Evolutionary conservation across 2,329 filamentous ascomycete genomes (phyloP).

Genomic region (Hymenoscyphus fructigenus): DNA sequence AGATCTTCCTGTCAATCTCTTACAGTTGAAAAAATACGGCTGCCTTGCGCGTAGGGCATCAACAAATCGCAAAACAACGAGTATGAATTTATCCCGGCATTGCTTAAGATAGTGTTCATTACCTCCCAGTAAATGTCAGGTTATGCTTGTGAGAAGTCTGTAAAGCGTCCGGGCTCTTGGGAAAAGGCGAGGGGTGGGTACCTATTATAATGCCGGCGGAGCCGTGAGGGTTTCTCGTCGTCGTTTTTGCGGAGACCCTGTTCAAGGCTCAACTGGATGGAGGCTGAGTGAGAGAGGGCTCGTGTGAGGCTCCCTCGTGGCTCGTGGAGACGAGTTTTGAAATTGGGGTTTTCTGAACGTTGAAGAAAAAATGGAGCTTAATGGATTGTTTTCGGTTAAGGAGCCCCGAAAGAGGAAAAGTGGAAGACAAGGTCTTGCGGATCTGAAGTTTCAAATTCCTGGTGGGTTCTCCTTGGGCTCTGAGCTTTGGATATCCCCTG

Average conservation of each 20-base stretch:
- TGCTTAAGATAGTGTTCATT: background rate
- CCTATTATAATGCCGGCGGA: background rate
- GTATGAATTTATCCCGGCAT: background rate
- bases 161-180: slow-evolving; percentile 4
- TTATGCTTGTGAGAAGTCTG: background rate
- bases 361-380: background rate
- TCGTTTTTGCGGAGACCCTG: background rate
- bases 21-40: background rate
- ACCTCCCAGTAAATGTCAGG: background rate
- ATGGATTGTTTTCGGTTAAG: background rate
- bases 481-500: background rate
- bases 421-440: background rate
- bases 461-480: background rate
- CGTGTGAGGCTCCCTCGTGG: background rate
- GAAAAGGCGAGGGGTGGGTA: background rate
- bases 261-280: background rate
- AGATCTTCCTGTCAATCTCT: background rate
- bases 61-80: background rate
- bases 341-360: background rate
- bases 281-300: background rate
- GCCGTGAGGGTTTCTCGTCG: background rate
- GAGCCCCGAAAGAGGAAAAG: background rate
- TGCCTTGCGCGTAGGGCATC: slow-evolving; percentile 6
- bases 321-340: background rate
- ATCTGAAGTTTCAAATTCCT: background rate